Base-by-base conservation (phyloP, 2,329 filamentous ascomycete species). In the Dryadomyces quercus-mongolicae region DNA sequence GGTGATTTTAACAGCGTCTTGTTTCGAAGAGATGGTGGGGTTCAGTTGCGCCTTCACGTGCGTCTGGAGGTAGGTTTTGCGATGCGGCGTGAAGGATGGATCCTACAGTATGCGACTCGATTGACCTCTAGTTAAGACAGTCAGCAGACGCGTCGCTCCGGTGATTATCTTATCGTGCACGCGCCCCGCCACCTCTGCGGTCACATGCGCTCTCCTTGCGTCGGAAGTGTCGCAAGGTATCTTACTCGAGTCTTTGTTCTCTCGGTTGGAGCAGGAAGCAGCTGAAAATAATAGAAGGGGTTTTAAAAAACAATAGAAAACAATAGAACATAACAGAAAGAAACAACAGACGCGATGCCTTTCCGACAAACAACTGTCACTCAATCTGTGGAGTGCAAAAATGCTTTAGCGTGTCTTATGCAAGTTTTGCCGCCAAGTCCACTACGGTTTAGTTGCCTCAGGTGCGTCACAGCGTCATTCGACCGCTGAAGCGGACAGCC, bases 91-190 rank as follows among this genome's bases (percentile, higher is more conserved):
- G 8, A 9, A 40, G 25, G 25, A 31, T 31, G 25, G 25, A 31
- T 31, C 25, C 36, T 40, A 40, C 36, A 40, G 36, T 31, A 31
- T 31, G 25, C 25, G 25, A 31, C 25, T 4, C 4, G 8, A 8
- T 5, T 31, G 4, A 4, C 8, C 4, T 31, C 25, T 8, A 8
- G 25, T 8, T 31, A 42, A 15, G 38, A 42, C 38, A 42, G 15
- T 22, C 18, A 3, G 25, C 50, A 43, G 44, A 53, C 15, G 44
- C 31, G 55, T 60, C 54, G 57, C 51, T 53, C 48, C 42, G 55
- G 60, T 55, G 58, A 57, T 57, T 58, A 60, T 60, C 59, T 60
- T 60, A 60, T 60, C 58, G 47, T 20, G n/a, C 20, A 36, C 38
- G 31, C 12, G 20, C 38, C 34, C 52, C 45, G 18, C 50, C 25